Percentiles rank a stretch among this genome's conserved stretches.
Conservation (phyloP, 2,329 filamentous ascomycete species). For the Ceratocystis cubensis region DNA sequence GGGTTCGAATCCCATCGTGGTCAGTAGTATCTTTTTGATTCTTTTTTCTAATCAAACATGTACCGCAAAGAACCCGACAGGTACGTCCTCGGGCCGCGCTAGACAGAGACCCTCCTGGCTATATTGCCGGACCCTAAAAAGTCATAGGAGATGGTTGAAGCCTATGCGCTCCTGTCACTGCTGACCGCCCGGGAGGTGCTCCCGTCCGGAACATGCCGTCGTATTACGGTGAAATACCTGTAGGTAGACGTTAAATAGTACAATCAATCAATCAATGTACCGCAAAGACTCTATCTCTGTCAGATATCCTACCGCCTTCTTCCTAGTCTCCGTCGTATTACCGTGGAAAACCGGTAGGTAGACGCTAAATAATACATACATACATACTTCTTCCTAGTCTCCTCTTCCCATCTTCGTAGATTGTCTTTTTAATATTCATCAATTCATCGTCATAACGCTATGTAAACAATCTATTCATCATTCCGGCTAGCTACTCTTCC, state of each 20-base stretch:
- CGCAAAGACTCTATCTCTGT: too few relatives aligned
- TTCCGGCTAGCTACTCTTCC: neutral
- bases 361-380: too few relatives aligned
- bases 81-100: too few relatives aligned
- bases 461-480: neutral
- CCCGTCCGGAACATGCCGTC: too few relatives aligned
- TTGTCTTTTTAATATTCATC: neutral
- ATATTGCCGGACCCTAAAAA: too few relatives aligned
- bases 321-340: neutral
- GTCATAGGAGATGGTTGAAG: too few relatives aligned
- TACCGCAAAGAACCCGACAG: neutral
- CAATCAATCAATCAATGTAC: neutral
- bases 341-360: too few relatives aligned
- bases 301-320: neutral
- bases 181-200: too few relatives aligned
- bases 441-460: conserved; percentile 11
- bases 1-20: conserved; percentile 21
- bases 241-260: too few relatives aligned
- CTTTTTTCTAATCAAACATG: neutral
- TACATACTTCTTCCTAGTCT: neutral
- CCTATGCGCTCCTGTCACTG: too few relatives aligned
- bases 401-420: neutral
- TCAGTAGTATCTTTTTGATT: conserved; percentile 9
- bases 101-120: too few relatives aligned
- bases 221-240: too few relatives aligned